These are phyloP conservation scores for Furcasterigmium sp. DNA, from an alignment of 2,329 filamentous ascomycete genomes.

Conservation along the genomic window DNA sequence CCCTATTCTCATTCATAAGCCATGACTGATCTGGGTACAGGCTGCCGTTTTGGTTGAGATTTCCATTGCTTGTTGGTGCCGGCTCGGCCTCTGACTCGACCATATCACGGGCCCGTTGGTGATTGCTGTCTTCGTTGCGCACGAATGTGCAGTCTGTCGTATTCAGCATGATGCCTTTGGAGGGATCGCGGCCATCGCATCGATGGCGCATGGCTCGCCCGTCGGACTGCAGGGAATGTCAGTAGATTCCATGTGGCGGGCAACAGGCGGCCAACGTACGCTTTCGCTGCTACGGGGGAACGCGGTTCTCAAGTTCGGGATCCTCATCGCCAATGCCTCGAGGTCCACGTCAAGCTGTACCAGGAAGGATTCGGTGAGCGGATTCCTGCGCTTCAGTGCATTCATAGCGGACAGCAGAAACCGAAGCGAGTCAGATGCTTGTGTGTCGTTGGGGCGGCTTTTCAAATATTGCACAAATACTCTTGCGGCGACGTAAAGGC, in stretches of 20 bases:
- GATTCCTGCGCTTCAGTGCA: constrained; percentile 80
- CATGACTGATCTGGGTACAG: constrained; percentile 21
- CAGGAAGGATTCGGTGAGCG: constrained; percentile 88
- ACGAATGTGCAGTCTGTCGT: not conserved
- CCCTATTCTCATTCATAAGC: constrained; percentile 24
- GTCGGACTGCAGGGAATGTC: constrained; percentile 20
- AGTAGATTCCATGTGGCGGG: constrained; percentile 8
- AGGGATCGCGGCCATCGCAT: not conserved
- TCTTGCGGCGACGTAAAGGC: constrained; percentile 88
- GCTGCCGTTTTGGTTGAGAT: not conserved
- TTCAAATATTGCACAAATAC: constrained; percentile 98
- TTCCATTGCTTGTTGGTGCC: not conserved
- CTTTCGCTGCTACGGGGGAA: constrained; percentile 49
- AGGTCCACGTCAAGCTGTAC: constrained; percentile 91
- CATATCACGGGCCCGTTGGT: not conserved
- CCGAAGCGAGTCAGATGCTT: constrained; percentile 73
- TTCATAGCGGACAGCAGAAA: constrained; percentile 90
- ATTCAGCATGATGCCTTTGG: not conserved
- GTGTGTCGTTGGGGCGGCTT: constrained; percentile 79
- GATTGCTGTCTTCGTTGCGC: not conserved
- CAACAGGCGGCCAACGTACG: constrained; percentile 31
- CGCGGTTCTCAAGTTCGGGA: constrained; percentile 49
- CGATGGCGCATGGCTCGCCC: constrained; percentile 7
- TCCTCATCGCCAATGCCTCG: constrained; percentile 62
- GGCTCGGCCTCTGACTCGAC: constrained; percentile 9